These are phyloP conservation scores for Euphorbia tirucalli DNA, from an alignment of 345 rosid genomes.

Conservation along the genomic window DNA sequence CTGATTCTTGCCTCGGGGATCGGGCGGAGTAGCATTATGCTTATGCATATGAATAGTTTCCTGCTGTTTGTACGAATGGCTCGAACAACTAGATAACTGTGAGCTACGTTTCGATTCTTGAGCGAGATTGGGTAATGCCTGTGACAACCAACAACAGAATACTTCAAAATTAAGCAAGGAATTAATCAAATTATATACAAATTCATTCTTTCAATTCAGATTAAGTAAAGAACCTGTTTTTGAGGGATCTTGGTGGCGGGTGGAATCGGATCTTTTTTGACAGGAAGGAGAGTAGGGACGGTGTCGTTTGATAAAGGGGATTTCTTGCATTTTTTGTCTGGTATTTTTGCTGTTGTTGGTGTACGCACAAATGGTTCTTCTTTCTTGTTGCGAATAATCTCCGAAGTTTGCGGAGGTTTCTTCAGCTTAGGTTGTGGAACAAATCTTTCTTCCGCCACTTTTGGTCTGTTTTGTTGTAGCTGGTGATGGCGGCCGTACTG, in stretches of 20 bases:
- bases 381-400: constrained; percentile 46
- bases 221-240: constrained; percentile 51
- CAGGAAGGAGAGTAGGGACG: constrained; percentile 56
- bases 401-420: constrained; percentile 46
- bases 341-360: constrained; percentile 31
- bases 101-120: constrained; percentile 49
- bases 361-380: constrained; percentile 64
- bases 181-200: no score
- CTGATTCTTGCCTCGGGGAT: constrained; percentile 24
- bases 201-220: no score
- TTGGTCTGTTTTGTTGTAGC: constrained; percentile 13
- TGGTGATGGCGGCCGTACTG: not conserved
- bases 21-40: constrained; percentile 13
- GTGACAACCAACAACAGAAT: not conserved
- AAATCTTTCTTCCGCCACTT: constrained; percentile 16
- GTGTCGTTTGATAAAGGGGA: constrained; percentile 46
- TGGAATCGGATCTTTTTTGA: constrained; percentile 69
- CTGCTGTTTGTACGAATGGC: constrained; percentile 51
- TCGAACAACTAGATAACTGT: constrained; percentile 55
- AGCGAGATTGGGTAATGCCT: constrained; percentile 25
- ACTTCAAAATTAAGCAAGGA: constrained; percentile 3
- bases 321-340: constrained; percentile 63
- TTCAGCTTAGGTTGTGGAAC: constrained; percentile 23
- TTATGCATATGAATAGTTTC: constrained; percentile 10
- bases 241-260: constrained; percentile 48